Evolutionary conservation across 2,329 filamentous ascomycete genomes (phyloP).

Genomic region (Diaporthe vexans): DNA sequence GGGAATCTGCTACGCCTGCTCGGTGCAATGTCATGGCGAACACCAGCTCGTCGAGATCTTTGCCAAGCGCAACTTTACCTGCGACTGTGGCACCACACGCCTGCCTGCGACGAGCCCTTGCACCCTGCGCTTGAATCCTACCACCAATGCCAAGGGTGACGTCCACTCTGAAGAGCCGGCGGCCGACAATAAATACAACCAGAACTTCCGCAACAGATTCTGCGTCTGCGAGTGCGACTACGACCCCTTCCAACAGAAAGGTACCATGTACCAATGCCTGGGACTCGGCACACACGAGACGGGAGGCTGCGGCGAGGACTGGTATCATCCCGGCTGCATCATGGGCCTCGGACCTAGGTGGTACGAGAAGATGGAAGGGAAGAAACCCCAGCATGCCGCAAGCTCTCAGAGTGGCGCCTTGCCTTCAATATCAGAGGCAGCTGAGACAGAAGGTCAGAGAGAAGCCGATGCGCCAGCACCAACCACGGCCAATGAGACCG

Average conservation of each 20-base stretch:
- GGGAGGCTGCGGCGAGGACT: slow-evolving; percentile 95
- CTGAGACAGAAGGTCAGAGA: slow-evolving; percentile 51
- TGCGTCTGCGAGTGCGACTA: slow-evolving; percentile 92
- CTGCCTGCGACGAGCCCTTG: slow-evolving; percentile 80
- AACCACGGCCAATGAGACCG: slow-evolving; percentile 46
- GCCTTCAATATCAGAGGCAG: slow-evolving; percentile 65
- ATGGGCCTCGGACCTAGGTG: slow-evolving; percentile 84
- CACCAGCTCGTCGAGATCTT: slow-evolving; percentile 97
- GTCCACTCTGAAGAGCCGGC: slow-evolving; percentile 83
- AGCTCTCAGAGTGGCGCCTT: slow-evolving; percentile 55
- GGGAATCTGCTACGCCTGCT: slow-evolving; percentile 96
- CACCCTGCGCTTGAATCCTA: slow-evolving; percentile 78
- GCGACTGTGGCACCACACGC: slow-evolving; percentile 93
- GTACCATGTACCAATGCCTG: slow-evolving; percentile 98
- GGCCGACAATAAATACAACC: slow-evolving; percentile 88
- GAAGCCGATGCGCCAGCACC: slow-evolving; percentile 35
- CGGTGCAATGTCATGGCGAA: slow-evolving; percentile 95
- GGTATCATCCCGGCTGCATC: slow-evolving; percentile 96
- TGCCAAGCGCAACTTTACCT: slow-evolving; percentile 93
- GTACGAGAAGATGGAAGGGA: slow-evolving; percentile 66
- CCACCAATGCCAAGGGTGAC: slow-evolving; percentile 80
- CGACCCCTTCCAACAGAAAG: slow-evolving; percentile 88
- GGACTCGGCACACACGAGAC: slow-evolving; percentile 84
- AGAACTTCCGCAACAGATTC: slow-evolving; percentile 94
- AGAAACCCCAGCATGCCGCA: slow-evolving; percentile 46